Base-by-base conservation (phyloP, 768 basidiomycete species). In the Hypsizygus marmoreus region DNA sequence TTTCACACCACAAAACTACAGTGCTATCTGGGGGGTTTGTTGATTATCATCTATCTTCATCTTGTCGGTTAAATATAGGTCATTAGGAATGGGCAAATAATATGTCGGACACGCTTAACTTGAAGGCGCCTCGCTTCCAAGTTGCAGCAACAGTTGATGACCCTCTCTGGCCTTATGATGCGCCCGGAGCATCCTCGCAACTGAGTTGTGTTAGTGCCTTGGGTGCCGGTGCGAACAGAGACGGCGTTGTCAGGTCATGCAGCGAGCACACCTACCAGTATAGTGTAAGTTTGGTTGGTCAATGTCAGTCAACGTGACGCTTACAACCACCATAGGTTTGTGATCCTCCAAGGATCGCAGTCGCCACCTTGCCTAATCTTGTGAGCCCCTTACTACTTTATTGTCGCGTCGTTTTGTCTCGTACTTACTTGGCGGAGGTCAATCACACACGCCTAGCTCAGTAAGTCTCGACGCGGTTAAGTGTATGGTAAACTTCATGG, bases 211-310 rank as follows among this genome's bases (percentile, higher is more conserved):
- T 72, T 24, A 80, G 75, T 40, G 69, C 75, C 10, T 60, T 79
- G 8, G 72, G 70, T 28, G 72, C 76, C 32, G 78, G 78, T 23
- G 73, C 67, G 2, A 64, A 76, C 43, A 51, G 55, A 6, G 70
- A 60, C 22, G 56, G 63, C 44, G 73, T 74, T n/a, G 73, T 74
- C 10, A 66, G 62, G 37, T 67, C 64, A 2, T 79, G 78, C 52
- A 77, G 75, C 49, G 78, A 80, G 56, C 78, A 78, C 44, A 76
- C 76, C 2, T 77, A 79, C 50, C 76, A 79, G 45, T 79, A 79
- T 50, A 76, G 72, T 47, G 76, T 76, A 49, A 51, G 73, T 56
- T 22, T 24, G n/a, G n/a, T n/a, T n/a, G n/a, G n/a, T n/a, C n/a
- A 20, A 17, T 11, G 13, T 6, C 8, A 7, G 3, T 34, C 16